A percentile compares a stretch with the other conserved stretches of the same genome.
These are phyloP conservation scores for Metschnikowia dekortorum DNA, from an alignment of 805 yeast species.

Conservation along the genomic window DNA sequence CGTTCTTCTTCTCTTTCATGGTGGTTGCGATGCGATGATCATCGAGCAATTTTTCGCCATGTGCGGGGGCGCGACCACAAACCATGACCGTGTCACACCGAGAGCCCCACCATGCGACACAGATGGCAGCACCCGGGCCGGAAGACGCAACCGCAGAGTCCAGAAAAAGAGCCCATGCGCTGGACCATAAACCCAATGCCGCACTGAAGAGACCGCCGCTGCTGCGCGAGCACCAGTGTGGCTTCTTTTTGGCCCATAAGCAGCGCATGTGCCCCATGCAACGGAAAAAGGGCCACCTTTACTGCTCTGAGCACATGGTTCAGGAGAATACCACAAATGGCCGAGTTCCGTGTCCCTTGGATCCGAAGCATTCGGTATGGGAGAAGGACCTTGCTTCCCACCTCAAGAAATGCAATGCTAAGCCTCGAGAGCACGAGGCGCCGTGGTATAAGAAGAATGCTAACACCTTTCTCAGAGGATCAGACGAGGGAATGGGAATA, in stretches of 20 bases:
- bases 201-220: constrained; percentile 3
- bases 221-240: constrained; percentile 34
- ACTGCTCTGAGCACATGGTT: constrained; percentile 60
- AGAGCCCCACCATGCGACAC: neutral
- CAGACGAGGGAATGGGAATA: neutral
- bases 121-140: neutral
- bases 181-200: neutral
- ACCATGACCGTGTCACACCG: neutral
- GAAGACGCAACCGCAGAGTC: neutral
- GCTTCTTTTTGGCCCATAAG: constrained; percentile 45
- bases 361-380: constrained; percentile 73
- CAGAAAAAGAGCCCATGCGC: neutral
- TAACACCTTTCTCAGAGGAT: constrained; percentile 32
- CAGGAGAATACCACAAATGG: constrained; percentile 7
- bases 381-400: constrained; percentile 52
- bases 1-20: constrained; percentile 34
- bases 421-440: constrained; percentile 30
- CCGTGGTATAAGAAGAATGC: constrained; percentile 49
- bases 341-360: constrained; percentile 73
- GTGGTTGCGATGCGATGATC: constrained; percentile 9
- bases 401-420: constrained; percentile 55
- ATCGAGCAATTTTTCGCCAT: constrained; percentile 3
- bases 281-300: constrained; percentile 43
- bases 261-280: constrained; percentile 60
- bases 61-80: neutral